Base-by-base conservation (phyloP, 306 rosid genomes). In the Castanea mollissima region DNA sequence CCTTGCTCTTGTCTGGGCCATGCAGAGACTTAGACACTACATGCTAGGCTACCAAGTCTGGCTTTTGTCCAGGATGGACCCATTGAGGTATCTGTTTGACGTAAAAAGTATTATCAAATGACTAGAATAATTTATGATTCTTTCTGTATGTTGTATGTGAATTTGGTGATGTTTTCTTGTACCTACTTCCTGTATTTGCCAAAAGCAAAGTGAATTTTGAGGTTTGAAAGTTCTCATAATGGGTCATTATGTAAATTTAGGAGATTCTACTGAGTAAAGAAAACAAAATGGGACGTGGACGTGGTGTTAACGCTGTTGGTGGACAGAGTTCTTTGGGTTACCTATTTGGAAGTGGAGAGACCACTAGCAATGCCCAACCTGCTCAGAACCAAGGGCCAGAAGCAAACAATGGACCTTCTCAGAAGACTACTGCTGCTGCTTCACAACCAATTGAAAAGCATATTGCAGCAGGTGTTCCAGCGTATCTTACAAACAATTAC, bases 261-360 rank as follows among this genome's bases (percentile, higher is more conserved):
- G 77, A 57, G 27, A 20, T 59, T 27, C 38, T 63, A 60, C 64
- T 75, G 65, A 67, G 16, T 25, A 19, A 27, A 77, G 80, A 60
- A 41, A 21, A 49, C 54, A 56, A 77, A 83, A 91, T 93, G 98
- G 91, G 95, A 34, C 97, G 97, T 29, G 98, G 98, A 34, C 97
- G 97, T 29, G 98, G 98, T 41, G 91, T 86, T 23, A 91, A 97
- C 52, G 78, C 85, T 4, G 98, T 97, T 12, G 93, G 98, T 59
- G 98, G 98, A 29, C 90, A 90, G 77, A 93, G 97, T 67, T 93
- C 98, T 3, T 73, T 93, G 89, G 93, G 91, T 34, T 93, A 93
- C 76, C 92, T 93, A 75, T 93, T 93, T 58, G 98, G 97, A 60
- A 76, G 84, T 19, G 90, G 88, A 71, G 98, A 91, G 83, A 10